Base-by-base conservation (phyloP, 129 eudicot species). In the Lonicera japonica region DNA sequence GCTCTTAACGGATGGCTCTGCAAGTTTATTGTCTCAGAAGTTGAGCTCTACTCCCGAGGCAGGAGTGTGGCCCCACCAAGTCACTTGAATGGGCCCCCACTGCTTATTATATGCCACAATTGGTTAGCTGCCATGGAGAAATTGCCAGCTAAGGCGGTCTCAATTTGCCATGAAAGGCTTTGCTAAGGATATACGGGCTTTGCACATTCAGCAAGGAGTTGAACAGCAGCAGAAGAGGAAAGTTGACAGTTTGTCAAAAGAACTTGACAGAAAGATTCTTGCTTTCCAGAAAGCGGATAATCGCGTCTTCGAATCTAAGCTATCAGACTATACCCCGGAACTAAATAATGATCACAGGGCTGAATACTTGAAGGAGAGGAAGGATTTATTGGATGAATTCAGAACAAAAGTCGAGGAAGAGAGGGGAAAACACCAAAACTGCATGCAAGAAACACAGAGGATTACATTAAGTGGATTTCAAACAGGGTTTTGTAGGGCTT, bases 361-460 rank as follows among this genome's bases (percentile, higher is more conserved):
- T 0, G 99, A 85, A 34, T 65, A 73, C 25, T 72, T 85, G 69
- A 75, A 63, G 51, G 96, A 88, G 72, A 65, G 83, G 70, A 84
- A 83, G 69, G 90, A 83, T 20, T 67, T 71, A 62, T 25, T 88
- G 71, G 96, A 85, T n/a, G 78, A 68, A 55, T 78, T 88, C 24
- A 70, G 77, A 62, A 74, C 55, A 48, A 83, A 77, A 79, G 83
- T 94, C 38, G 96, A 85, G 19, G 24, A 72, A 34, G 99, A 94
- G 78, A 94, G 83, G 79, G 90, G 78, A 60, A 86, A 83, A 59
- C 95, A 94, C 82, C 92, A 74, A 21, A 83, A 56, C 25, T 80
- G 78, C 72, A 79, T 88, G 96, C 87, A 94, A 74, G 99, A 85
- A 81, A 94, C 99, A 12, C 95, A 94, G 58, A 75, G 90, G 74